These are phyloP conservation scores for Synchytrium microbalum DNA, from an alignment of 371 early-diverging fungal species.

Conservation along the genomic window DNA sequence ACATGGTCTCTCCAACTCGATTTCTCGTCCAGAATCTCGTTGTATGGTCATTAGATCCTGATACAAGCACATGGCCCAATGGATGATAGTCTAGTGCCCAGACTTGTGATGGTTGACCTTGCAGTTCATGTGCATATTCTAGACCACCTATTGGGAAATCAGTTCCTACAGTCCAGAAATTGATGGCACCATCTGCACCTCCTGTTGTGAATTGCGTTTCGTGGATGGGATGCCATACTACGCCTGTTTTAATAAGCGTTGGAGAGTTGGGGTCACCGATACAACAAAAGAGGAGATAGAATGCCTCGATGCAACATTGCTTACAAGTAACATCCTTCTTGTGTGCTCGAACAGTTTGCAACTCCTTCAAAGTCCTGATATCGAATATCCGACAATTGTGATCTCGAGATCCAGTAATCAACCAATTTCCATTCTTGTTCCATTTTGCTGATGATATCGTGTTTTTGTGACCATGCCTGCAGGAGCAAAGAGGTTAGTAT, in stretches of 20 bases:
- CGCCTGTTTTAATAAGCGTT: slow-evolving; percentile 42
- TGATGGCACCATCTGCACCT: slow-evolving; percentile 88
- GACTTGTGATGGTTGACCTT: slow-evolving; percentile 59
- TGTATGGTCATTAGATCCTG: slow-evolving; percentile 96
- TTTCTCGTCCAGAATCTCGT: slow-evolving; percentile 98
- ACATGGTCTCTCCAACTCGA: slow-evolving; percentile 76
- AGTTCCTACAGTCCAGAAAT: slow-evolving; percentile 70
- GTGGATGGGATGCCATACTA: slow-evolving; percentile 93
- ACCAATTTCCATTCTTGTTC: slow-evolving; percentile 97
- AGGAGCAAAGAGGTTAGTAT: slow-evolving; percentile 5
- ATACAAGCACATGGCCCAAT: slow-evolving; percentile 93
- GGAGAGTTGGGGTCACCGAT: too few relatives aligned
- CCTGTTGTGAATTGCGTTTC: slow-evolving; percentile 91
- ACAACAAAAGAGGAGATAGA: slow-evolving; percentile 1
- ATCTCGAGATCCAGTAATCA: slow-evolving; percentile 93
- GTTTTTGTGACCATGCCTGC: slow-evolving; percentile 94
- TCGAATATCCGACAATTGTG: slow-evolving; percentile 94
- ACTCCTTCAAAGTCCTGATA: slow-evolving; percentile 91
- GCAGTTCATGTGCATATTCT: slow-evolving; percentile 75
- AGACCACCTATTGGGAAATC: slow-evolving; percentile 54
- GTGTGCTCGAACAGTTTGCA: slow-evolving; percentile 86
- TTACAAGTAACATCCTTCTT: slow-evolving; percentile 91
- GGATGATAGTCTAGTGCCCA: slow-evolving; percentile 99
- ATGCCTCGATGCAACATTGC: slow-evolving; percentile 15
- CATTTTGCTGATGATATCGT: slow-evolving; percentile 87